Conservation (phyloP, 2,329 filamentous ascomycete species). For the Calonectria hawksworthii region DNA sequence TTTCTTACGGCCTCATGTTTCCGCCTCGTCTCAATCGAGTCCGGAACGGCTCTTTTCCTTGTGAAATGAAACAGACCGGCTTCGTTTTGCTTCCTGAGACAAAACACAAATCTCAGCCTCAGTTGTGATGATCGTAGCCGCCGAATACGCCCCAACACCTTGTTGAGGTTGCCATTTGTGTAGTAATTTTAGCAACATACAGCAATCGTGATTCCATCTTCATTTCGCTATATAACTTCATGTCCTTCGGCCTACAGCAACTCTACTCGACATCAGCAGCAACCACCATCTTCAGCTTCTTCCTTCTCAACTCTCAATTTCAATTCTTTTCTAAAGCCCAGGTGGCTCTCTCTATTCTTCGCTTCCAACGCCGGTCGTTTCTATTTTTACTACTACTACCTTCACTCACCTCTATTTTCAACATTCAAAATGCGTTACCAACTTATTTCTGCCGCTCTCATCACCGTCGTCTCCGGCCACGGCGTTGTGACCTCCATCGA, state of each 20-base stretch:
- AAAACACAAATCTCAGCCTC: not conserved
- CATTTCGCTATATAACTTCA: constrained; percentile 18
- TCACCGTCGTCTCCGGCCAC: constrained; percentile 68
- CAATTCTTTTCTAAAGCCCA: constrained; percentile 20
- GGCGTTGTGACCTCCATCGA: constrained; percentile 69
- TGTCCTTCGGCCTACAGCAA: not conserved
- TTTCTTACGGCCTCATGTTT: constrained; percentile 14
- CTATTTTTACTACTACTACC: constrained; percentile 12
- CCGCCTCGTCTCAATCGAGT: constrained; percentile 19
- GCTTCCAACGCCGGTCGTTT: constrained; percentile 26
- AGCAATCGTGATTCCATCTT: not conserved
- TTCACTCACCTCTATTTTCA: not conserved
- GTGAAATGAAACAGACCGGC: constrained; percentile 27
- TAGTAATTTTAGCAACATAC: not conserved
- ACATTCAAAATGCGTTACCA: constrained; percentile 48
- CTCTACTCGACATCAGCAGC: constrained; percentile 11
- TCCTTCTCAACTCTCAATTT: not conserved
- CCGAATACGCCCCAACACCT: not conserved
- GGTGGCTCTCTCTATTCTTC: constrained; percentile 19
- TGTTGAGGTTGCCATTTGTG: not conserved
- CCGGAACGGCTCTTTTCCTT: constrained; percentile 14
- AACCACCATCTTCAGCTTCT: constrained; percentile 4
- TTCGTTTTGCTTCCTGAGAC: constrained; percentile 25
- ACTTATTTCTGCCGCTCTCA: constrained; percentile 49
- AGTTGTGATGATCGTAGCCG: not conserved